Conservation (phyloP, 1,139 yeast species). For the Wickerhamiella pararugosa region DNA sequence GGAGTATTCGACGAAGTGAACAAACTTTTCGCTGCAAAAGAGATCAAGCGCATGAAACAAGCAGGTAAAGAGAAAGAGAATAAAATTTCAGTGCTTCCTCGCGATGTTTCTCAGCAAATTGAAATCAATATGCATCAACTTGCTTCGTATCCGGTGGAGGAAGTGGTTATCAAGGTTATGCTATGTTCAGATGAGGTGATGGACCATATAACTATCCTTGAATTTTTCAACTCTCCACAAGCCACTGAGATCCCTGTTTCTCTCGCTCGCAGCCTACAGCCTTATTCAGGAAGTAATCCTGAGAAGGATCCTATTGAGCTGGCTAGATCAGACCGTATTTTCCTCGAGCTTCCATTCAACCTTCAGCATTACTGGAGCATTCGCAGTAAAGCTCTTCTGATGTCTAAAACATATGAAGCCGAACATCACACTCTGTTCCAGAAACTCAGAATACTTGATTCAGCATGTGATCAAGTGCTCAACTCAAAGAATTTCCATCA, state of each 20-base stretch:
- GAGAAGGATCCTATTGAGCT: slow-evolving; percentile 46
- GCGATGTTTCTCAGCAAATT: slow-evolving; percentile 79
- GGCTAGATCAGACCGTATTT: slow-evolving; percentile 71
- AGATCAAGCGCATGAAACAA: slow-evolving; percentile 25
- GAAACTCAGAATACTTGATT: slow-evolving; percentile 51
- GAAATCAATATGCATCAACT: slow-evolving; percentile 85
- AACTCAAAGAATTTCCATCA: slow-evolving; percentile 50
- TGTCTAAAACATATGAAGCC: slow-evolving; percentile 51
- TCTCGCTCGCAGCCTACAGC: slow-evolving; percentile 49
- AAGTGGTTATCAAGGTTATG: slow-evolving; percentile 49
- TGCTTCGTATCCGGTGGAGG: slow-evolving; percentile 44
- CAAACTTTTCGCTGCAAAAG: slow-evolving; percentile 53
- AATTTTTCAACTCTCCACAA: slow-evolving; percentile 64
- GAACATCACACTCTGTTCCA: slow-evolving; percentile 54
- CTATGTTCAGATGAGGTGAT: slow-evolving; percentile 59
- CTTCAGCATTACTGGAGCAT: slow-evolving; percentile 74
- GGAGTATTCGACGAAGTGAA: slow-evolving; percentile 77
- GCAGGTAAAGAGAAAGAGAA: slow-evolving; percentile 25
- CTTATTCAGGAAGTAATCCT: slow-evolving; percentile 41
- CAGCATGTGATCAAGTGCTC: slow-evolving; percentile 46
- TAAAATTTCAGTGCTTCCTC: slow-evolving; percentile 48
- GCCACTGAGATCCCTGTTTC: slow-evolving; percentile 58
- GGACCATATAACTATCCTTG: slow-evolving; percentile 56
- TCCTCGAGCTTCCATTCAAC: slow-evolving; percentile 62
- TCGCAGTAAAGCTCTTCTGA: slow-evolving; percentile 61